A percentile compares a stretch with the other conserved stretches of the same genome.
These are phyloP conservation scores for Prunus salicina DNA, from an alignment of 306 rosid species.

Conservation along the genomic window DNA sequence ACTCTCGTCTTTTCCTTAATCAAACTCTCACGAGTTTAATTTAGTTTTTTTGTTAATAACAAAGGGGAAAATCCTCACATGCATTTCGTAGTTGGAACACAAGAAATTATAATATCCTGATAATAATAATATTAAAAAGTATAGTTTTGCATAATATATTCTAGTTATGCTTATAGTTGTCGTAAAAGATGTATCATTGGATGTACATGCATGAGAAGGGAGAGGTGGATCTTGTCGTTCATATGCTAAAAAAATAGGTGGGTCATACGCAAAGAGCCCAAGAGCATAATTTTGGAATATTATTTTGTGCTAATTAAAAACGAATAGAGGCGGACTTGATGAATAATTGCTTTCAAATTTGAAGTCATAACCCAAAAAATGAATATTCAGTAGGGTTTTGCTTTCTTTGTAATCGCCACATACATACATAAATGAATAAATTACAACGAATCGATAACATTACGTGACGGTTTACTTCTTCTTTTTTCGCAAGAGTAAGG, in stretches of 20 bases:
- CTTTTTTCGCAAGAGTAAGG: too few relatives aligned
- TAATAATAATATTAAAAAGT: too few relatives aligned
- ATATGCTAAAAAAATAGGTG: neutral
- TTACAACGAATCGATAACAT: too few relatives aligned
- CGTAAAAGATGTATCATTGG: neutral
- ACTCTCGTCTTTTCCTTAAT: too few relatives aligned
- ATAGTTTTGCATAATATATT: too few relatives aligned
- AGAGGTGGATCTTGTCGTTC: conserved; percentile 9
- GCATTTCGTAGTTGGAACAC: neutral
- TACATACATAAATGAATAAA: too few relatives aligned
- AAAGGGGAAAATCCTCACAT: neutral
- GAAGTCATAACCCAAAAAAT: neutral
- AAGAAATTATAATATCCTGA: too few relatives aligned
- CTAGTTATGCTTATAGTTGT: neutral
- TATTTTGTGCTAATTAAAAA: conserved; percentile 7
- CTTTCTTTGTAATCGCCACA: too few relatives aligned
- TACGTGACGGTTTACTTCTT: fast-evolving
- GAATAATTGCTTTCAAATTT: neutral
- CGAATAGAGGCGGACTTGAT: neutral
- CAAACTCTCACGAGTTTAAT: too few relatives aligned
- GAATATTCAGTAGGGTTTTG: too few relatives aligned
- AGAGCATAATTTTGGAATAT: conserved; percentile 6
- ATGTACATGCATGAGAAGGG: neutral
- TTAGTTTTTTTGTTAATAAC: too few relatives aligned
- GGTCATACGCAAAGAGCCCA: neutral